Percentiles rank a stretch among this genome's conserved stretches.
These are phyloP conservation scores for Sporodiniella umbellata DNA, from an alignment of 371 early-diverging fungal genomes.

Conservation along the genomic window DNA sequence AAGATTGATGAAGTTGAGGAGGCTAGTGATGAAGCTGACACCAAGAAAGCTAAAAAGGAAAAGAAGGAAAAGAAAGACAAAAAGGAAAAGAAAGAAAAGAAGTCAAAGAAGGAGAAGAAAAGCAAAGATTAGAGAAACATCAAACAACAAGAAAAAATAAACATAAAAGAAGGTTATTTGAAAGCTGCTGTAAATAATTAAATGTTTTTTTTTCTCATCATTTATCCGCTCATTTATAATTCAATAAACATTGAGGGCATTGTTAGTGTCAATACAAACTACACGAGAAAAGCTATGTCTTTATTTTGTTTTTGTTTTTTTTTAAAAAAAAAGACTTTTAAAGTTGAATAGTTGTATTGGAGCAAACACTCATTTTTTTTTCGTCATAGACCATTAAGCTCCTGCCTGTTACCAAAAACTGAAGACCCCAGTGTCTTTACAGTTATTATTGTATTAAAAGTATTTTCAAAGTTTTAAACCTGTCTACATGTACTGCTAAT, in stretches of 20 bases:
- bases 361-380: too few relatives aligned
- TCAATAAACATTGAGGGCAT: constrained; percentile 3
- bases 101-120: constrained; percentile 35
- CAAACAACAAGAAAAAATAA: neutral
- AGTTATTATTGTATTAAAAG: too few relatives aligned
- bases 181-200: too few relatives aligned
- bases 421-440: too few relatives aligned
- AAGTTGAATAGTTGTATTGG: too few relatives aligned
- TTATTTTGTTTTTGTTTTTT: too few relatives aligned
- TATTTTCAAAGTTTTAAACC: too few relatives aligned
- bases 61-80: constrained; percentile 52
- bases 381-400: too few relatives aligned
- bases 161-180: neutral
- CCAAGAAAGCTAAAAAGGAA: constrained; percentile 44
- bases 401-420: too few relatives aligned
- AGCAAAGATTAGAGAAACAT: constrained; percentile 15
- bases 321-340: too few relatives aligned
- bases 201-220: too few relatives aligned
- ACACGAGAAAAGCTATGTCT: neutral
- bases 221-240: neutral
- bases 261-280: neutral
- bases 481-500: too few relatives aligned
- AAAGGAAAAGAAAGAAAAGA: constrained; percentile 56
- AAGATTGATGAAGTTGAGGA: constrained; percentile 50
- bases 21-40: constrained; percentile 36